phyloP scores from a whole-genome alignment of 306 rosid genomes.

The Corylus avellana region DNA sequence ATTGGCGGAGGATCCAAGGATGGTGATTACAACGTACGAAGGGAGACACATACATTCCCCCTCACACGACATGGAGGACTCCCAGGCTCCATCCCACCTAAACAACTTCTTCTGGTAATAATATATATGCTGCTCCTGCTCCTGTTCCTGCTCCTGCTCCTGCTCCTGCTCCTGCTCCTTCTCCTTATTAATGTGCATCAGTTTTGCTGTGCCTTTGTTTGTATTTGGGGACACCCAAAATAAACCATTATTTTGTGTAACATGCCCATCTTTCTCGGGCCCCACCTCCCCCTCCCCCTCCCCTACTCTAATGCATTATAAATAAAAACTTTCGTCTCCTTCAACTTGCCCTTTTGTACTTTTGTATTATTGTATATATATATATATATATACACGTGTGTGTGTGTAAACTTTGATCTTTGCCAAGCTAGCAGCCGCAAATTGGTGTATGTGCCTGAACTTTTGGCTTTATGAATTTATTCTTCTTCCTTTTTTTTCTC shows the following conservation, averaged over 20 bases:
- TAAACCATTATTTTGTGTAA: background rate
- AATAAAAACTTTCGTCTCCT: background rate
- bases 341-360: too few relatives aligned
- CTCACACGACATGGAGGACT: conserved; percentile 71
- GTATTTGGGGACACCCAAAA: background rate
- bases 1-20: conserved; percentile 91
- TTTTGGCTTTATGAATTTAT: background rate
- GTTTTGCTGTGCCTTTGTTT: background rate
- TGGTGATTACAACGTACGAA: conserved; percentile 98
- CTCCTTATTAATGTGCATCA: background rate
- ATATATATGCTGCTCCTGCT: too few relatives aligned
- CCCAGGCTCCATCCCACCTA: conserved; percentile 63
- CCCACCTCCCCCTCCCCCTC: background rate
- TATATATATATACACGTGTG: background rate
- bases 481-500: background rate
- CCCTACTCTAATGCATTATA: conserved; percentile 1
- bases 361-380: too few relatives aligned
- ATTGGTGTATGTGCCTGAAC: too few relatives aligned
- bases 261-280: background rate
- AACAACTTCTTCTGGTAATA: conserved; percentile 77
- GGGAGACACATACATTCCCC: conserved; percentile 93
- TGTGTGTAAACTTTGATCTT: background rate
- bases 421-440: background rate
- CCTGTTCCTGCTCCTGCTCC: too few relatives aligned
- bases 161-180: too few relatives aligned